Evolutionary conservation across 495 filamentous ascomycete species (phyloP).

Genomic region (Penicillium coprophilum): DNA sequence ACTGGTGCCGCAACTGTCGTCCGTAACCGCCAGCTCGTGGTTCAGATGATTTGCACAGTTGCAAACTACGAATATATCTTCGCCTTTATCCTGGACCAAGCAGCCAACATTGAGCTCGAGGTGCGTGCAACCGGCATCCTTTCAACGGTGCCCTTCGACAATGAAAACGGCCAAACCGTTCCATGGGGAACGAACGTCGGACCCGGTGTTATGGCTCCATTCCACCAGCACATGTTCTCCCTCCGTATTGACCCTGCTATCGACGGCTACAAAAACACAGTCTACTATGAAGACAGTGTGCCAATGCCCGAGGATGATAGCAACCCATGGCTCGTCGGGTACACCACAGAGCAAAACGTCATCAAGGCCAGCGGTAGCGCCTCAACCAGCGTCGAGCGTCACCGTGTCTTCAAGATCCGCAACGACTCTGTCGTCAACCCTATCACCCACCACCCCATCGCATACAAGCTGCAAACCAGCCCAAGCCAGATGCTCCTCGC

Average conservation of each 20-base stretch:
- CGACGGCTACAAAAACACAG: conserved; percentile 69
- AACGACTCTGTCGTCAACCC: conserved; percentile 67
- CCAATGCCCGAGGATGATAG: conserved; percentile 66
- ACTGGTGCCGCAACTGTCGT: conserved; percentile 58
- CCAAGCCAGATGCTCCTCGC: conserved; percentile 80
- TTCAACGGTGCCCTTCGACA: conserved; percentile 75
- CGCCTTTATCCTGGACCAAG: conserved; percentile 82
- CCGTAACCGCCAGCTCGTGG: conserved; percentile 60
- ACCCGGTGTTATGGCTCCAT: conserved; percentile 73
- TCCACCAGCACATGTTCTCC: conserved; percentile 90
- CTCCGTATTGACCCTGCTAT: conserved; percentile 82
- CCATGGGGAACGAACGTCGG: conserved; percentile 86
- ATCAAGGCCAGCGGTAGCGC: conserved; percentile 62
- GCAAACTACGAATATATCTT: conserved; percentile 87
- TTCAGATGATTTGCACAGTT: conserved; percentile 76
- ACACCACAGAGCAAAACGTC: conserved; percentile 61
- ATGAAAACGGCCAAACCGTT: conserved; percentile 43
- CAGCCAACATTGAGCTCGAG: conserved; percentile 78
- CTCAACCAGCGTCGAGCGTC: conserved; percentile 58
- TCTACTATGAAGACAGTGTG: conserved; percentile 71
- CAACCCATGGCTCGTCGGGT: conserved; percentile 79
- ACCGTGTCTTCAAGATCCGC: conserved; percentile 81
- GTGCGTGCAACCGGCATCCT: conserved; percentile 88
- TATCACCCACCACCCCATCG: conserved; percentile 72
- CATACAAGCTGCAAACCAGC: conserved; percentile 73